A percentile compares a stretch with the other conserved stretches of the same genome.
phyloP scores from a whole-genome alignment of 768 basidiomycete genomes.

The Pleurotus tuoliensis region DNA sequence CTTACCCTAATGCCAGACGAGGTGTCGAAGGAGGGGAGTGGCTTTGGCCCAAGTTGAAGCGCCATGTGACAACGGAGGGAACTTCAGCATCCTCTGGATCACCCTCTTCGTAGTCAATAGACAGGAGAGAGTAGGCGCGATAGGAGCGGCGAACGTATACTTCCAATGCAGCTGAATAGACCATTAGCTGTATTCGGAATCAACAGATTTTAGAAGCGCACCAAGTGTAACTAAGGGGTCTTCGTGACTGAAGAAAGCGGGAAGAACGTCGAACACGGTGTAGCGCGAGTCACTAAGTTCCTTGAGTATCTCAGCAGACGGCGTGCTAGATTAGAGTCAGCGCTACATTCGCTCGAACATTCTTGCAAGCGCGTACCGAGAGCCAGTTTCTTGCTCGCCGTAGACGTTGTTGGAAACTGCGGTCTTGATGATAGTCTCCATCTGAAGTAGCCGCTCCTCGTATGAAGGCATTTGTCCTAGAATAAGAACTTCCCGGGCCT shows the following conservation, averaged over 20 bases:
- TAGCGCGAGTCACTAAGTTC: constrained; percentile 96
- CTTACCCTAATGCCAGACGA: constrained; percentile 49
- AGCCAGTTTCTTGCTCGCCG: constrained; percentile 69
- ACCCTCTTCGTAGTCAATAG: constrained; percentile 93
- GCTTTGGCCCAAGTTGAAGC: constrained; percentile 90
- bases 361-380: constrained; percentile 39
- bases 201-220: constrained; percentile 27
- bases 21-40: constrained; percentile 87
- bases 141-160: constrained; percentile 96
- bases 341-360: too few relatives aligned
- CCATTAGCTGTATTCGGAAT: neutral
- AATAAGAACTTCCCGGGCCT: constrained; percentile 96
- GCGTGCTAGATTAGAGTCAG: constrained; percentile 45
- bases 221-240: constrained; percentile 85
- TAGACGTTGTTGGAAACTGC: constrained; percentile 87
- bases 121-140: constrained; percentile 86
- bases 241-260: constrained; percentile 87
- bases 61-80: constrained; percentile 83
- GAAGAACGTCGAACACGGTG: constrained; percentile 95
- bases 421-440: constrained; percentile 89
- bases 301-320: constrained; percentile 80
- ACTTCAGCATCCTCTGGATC: constrained; percentile 83
- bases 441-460: constrained; percentile 89
- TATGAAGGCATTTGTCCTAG: constrained; percentile 95
- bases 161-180: constrained; percentile 79